phyloP scores from a whole-genome alignment of 2,329 filamentous ascomycete genomes.

The Diaporthe capsici region DNA sequence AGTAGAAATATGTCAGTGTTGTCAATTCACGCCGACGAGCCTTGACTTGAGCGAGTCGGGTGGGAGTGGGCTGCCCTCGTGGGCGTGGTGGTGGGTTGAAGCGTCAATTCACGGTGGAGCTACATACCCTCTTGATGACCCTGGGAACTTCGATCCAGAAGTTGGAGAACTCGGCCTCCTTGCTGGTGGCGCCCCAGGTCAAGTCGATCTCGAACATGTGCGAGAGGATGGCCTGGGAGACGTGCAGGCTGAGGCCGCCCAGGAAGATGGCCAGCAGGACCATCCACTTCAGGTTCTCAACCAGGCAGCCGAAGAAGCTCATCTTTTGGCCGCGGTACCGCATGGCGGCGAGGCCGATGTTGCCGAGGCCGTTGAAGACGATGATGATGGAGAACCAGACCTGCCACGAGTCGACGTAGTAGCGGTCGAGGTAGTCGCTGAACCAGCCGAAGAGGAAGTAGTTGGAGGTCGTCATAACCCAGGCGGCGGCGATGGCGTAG shows the following conservation, averaged over 20 bases:
- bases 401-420: conserved; percentile 84
- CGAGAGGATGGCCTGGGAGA: conserved; percentile 82
- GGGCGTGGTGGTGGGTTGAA: background rate
- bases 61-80: background rate
- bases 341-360: conserved; percentile 79
- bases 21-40: too few relatives aligned
- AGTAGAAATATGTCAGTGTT: conserved; percentile 6
- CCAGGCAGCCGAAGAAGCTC: conserved; percentile 68
- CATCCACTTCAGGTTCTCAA: conserved; percentile 81
- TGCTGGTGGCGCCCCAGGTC: conserved; percentile 87
- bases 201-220: conserved; percentile 92
- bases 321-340: conserved; percentile 79
- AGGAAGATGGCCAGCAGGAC: conserved; percentile 84
- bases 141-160: conserved; percentile 89
- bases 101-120: conserved; percentile 44
- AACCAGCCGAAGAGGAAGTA: conserved; percentile 84
- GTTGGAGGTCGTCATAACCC: conserved; percentile 80
- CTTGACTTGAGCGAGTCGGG: background rate
- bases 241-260: conserved; percentile 84
- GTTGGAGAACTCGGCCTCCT: conserved; percentile 85
- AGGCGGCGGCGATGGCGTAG: conserved; percentile 82
- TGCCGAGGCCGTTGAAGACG: conserved; percentile 82
- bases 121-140: conserved; percentile 81
- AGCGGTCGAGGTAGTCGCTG: conserved; percentile 83
- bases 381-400: conserved; percentile 86